These are phyloP conservation scores for Paraphaeosphaeria minitans DNA, from an alignment of 2,329 filamentous ascomycete species.

Conservation along the genomic window DNA sequence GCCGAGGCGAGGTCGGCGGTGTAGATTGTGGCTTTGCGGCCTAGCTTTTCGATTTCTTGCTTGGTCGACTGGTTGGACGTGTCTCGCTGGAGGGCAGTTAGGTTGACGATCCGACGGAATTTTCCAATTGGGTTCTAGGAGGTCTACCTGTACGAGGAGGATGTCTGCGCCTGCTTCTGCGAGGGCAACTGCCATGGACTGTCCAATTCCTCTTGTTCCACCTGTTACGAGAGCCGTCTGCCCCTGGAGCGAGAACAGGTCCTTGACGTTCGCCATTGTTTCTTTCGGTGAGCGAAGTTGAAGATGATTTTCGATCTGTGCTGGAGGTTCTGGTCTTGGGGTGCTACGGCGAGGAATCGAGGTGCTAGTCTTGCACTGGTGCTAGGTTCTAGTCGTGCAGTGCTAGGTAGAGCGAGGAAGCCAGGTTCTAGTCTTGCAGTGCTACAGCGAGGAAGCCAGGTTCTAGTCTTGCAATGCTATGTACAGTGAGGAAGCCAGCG, in stretches of 20 bases:
- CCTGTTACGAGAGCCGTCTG: conserved; percentile 58
- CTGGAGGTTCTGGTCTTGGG: background rate
- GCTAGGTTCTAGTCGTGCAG: background rate
- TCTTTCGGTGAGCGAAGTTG: background rate
- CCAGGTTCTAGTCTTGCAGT: background rate
- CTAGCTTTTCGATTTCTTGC: conserved; percentile 65
- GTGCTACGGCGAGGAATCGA: background rate
- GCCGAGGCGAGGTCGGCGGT: conserved; percentile 69
- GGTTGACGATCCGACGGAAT: too few species aligned
- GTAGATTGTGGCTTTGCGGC: conserved; percentile 70
- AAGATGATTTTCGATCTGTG: background rate
- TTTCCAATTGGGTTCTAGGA: background rate
- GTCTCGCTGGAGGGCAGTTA: conserved; percentile 54
- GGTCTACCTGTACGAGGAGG: conserved; percentile 53
- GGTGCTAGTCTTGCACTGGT: too few species aligned
- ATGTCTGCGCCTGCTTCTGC: conserved; percentile 59
- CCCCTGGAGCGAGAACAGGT: conserved; percentile 57
- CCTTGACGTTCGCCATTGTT: conserved; percentile 37
- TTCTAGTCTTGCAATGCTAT: background rate
- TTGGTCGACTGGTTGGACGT: conserved; percentile 63
- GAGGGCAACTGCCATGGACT: conserved; percentile 57
- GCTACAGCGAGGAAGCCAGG: background rate
- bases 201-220: conserved; percentile 57
- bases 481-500: background rate
- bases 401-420: background rate